phyloP scores from a whole-genome alignment of 257 asterid species.

The Vinca minor region DNA sequence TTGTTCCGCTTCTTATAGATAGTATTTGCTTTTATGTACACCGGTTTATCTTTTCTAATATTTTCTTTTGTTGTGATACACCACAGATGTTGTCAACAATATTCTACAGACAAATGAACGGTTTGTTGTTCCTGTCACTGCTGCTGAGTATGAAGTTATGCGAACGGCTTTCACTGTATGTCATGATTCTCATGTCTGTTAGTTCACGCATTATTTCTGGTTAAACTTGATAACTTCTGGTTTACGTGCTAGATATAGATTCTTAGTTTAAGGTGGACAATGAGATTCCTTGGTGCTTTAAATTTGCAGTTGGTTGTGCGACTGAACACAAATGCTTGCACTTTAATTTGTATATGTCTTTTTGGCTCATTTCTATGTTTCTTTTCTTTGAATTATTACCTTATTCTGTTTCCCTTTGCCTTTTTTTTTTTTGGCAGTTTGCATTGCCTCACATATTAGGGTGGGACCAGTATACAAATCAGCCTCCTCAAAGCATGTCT shows the following conservation, averaged over 20 bases:
- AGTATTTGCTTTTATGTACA: background rate
- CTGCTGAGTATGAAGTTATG: constrained; percentile 90
- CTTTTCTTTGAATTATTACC: background rate
- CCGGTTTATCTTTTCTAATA: background rate
- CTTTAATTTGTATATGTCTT: background rate
- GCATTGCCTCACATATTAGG: constrained; percentile 95
- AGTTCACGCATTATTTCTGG: background rate
- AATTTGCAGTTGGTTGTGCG: background rate
- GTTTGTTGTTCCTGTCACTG: constrained; percentile 71
- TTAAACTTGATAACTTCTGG: background rate
- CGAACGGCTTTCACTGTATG: constrained; percentile 79
- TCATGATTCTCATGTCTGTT: background rate
- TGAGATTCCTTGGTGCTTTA: background rate
- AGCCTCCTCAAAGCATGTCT: constrained; percentile 21
- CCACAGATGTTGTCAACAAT: constrained; percentile 78
- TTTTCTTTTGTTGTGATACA: constrained; percentile 3
- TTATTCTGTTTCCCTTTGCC: background rate
- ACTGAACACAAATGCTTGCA: too few species aligned
- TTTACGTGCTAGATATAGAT: background rate
- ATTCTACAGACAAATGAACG: constrained; percentile 57
- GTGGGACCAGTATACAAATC: constrained; percentile 53
- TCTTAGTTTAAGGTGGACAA: background rate
- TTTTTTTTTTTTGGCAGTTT: constrained; percentile 45
- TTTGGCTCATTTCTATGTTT: background rate
- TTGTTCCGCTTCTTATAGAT: background rate